Percentiles rank a stretch among this genome's conserved stretches.
Evolutionary conservation across 2,329 filamentous ascomycete species (phyloP).

Genomic region (Microsporum canis): DNA sequence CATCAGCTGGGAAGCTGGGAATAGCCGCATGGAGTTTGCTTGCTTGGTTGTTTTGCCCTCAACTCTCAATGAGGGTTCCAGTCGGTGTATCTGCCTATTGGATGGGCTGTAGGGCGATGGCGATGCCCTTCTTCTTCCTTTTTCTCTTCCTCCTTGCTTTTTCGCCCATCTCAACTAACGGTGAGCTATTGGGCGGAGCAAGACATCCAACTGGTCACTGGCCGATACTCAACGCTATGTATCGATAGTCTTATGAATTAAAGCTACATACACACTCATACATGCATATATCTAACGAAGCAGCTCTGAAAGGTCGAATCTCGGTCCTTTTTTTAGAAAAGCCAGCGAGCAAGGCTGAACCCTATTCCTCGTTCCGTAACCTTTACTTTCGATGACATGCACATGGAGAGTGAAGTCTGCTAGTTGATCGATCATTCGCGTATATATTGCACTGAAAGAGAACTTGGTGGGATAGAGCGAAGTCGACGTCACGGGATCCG

Average conservation of each 20-base stretch:
- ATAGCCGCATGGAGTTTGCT: background rate
- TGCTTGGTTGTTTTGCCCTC: background rate
- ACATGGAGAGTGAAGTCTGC: background rate
- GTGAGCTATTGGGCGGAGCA: background rate
- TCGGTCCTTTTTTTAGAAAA: background rate
- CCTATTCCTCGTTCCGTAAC: constrained; percentile 4
- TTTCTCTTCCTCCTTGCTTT: background rate
- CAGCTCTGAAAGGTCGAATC: background rate
- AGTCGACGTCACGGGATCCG: too few relatives aligned
- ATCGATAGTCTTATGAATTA: background rate
- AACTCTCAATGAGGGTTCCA: background rate
- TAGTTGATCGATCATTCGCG: background rate
- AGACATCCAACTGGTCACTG: background rate
- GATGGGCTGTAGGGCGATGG: background rate
- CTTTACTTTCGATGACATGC: background rate
- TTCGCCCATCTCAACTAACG: background rate
- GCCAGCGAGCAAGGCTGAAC: background rate
- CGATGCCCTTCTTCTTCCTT: background rate
- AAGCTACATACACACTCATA: background rate
- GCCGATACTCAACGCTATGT: background rate
- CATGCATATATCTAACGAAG: background rate
- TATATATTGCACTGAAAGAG: background rate
- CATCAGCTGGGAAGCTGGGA: background rate
- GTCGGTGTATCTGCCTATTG: background rate
- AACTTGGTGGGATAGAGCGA: too few relatives aligned